These are phyloP conservation scores for Candida labiduridarum DNA, from an alignment of 1,139 yeast genomes.

Conservation along the genomic window DNA sequence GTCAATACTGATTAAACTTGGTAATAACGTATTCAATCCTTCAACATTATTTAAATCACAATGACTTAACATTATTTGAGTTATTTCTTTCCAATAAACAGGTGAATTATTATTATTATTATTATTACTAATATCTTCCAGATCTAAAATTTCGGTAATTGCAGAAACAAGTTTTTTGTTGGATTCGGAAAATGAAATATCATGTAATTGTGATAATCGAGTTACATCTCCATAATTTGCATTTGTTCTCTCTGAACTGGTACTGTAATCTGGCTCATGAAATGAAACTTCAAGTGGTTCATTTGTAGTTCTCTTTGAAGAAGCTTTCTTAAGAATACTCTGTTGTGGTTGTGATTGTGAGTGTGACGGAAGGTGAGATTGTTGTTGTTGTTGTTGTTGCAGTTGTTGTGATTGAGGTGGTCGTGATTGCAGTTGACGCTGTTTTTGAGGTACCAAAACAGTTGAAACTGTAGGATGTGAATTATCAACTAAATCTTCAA, in stretches of 20 bases:
- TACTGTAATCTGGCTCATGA: slow-evolving; percentile 26
- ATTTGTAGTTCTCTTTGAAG: neutral
- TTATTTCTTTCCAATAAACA: slow-evolving; percentile 47
- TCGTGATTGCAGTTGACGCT: neutral
- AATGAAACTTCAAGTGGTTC: slow-evolving; percentile 41
- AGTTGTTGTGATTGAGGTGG: neutral
- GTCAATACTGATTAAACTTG: slow-evolving; percentile 41
- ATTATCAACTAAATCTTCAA: slow-evolving; percentile 41
- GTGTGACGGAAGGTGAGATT: too few relatives aligned
- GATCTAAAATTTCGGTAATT: slow-evolving; percentile 47
- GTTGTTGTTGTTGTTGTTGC: neutral
- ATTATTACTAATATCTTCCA: slow-evolving; percentile 19
- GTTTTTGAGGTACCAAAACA: neutral
- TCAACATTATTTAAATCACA: slow-evolving; percentile 41
- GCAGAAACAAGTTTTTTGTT: slow-evolving; percentile 47
- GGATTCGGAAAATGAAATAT: slow-evolving; percentile 53
- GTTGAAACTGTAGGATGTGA: neutral
- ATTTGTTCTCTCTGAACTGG: slow-evolving; percentile 15
- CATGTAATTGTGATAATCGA: slow-evolving; percentile 43
- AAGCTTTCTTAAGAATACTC: slow-evolving; percentile 18
- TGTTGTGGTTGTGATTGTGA: slow-evolving; percentile 8
- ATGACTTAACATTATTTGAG: slow-evolving; percentile 36
- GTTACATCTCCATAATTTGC: slow-evolving; percentile 36
- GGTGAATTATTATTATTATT: slow-evolving; percentile 23
- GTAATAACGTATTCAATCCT: slow-evolving; percentile 48